Percentiles rank a stretch among this genome's conserved stretches.
phyloP scores from a whole-genome alignment of 2,329 filamentous ascomycete genomes.

The Penicillium sp. region DNA sequence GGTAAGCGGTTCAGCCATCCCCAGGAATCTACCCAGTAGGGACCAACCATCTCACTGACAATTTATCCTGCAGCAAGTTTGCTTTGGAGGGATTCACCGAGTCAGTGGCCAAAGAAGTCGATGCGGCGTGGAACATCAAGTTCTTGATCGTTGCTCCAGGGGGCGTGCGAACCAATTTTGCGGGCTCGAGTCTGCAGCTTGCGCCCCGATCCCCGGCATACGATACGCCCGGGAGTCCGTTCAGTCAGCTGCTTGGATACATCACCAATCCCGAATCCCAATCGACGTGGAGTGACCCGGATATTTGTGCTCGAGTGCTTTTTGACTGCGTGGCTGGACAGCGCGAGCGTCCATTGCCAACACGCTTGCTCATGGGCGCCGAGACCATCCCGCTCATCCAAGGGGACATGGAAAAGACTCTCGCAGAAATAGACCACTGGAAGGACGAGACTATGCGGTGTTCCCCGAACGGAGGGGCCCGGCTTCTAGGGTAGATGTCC shows the following conservation, averaged over 20 bases:
- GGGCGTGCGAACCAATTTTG: slow-evolving; percentile 17
- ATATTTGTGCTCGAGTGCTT: slow-evolving; percentile 16
- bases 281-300: slow-evolving; percentile 17
- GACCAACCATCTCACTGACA: neutral
- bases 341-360: slow-evolving; percentile 11
- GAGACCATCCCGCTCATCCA: slow-evolving; percentile 15
- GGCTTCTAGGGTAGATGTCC: neutral
- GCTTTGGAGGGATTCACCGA: slow-evolving; percentile 51
- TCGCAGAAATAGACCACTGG: slow-evolving; percentile 16
- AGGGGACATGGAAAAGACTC: slow-evolving; percentile 10
- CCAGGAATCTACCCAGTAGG: neutral
- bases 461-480: slow-evolving; percentile 1
- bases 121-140: slow-evolving; percentile 45
- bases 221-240: slow-evolving; percentile 1
- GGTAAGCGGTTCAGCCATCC: neutral
- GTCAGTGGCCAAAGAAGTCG: slow-evolving; percentile 45
- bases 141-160: slow-evolving; percentile 28
- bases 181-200: slow-evolving; percentile 2
- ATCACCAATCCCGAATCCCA: slow-evolving; percentile 9
- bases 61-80: slow-evolving; percentile 39
- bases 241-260: slow-evolving; percentile 14
- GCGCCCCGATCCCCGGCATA: slow-evolving; percentile 9
- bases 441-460: slow-evolving; percentile 10
- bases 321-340: slow-evolving; percentile 14
- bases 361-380: slow-evolving; percentile 14